phyloP scores from a whole-genome alignment of 73 alveolate genomes.

The Blepharisma japonicum region DNA sequence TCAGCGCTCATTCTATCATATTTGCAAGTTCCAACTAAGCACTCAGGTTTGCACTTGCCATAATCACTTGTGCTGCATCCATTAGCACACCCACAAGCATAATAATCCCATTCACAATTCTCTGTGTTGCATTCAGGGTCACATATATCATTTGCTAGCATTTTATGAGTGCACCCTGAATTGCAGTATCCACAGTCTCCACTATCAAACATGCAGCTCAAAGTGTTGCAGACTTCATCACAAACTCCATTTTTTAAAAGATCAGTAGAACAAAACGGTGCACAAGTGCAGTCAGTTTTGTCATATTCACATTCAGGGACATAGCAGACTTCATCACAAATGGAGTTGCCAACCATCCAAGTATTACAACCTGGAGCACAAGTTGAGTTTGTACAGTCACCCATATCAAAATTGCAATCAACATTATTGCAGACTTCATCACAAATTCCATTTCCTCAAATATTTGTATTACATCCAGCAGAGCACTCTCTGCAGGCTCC shows the following conservation, averaged over 20 bases:
- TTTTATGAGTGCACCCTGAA: background rate
- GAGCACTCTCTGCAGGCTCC: background rate
- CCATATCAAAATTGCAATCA: background rate
- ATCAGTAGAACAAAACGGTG: background rate
- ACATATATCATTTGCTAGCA: background rate
- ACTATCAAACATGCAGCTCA: background rate
- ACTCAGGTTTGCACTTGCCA: background rate
- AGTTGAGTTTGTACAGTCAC: background rate
- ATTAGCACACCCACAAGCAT: background rate
- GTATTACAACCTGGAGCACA: too few species aligned
- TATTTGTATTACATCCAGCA: background rate
- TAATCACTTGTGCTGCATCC: background rate
- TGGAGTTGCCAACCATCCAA: too few species aligned
- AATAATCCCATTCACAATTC: background rate
- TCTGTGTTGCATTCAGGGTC: background rate
- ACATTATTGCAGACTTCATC: background rate
- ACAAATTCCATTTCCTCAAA: background rate
- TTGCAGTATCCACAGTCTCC: background rate
- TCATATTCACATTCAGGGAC: background rate
- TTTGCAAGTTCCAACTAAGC: background rate
- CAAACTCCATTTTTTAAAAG: too few species aligned
- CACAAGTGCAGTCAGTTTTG: background rate
- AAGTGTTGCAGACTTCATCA: background rate
- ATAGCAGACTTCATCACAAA: background rate
- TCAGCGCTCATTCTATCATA: background rate